Conservation (phyloP, 805 yeast genomes). For the Brettanomyces naardenensis region DNA sequence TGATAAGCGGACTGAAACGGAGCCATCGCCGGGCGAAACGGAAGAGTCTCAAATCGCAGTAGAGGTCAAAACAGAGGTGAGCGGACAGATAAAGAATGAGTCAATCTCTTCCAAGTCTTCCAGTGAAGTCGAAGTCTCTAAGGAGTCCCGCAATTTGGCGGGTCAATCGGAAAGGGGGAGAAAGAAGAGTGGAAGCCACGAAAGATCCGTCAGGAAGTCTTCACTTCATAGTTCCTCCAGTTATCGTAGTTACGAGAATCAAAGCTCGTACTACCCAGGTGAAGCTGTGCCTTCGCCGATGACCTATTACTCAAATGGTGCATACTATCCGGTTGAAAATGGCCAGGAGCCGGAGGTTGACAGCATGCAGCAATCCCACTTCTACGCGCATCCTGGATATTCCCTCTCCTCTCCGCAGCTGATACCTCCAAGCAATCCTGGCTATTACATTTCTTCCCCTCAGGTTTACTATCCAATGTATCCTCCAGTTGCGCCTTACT, state of each 20-base stretch:
- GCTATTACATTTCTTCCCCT: neutral
- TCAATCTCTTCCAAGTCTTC: too few relatives aligned
- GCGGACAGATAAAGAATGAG: too few relatives aligned
- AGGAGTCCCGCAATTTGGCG: too few relatives aligned
- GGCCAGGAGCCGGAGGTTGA: neutral
- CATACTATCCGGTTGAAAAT: neutral
- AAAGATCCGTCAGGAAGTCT: too few relatives aligned
- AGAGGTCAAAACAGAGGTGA: too few relatives aligned
- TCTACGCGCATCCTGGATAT: constrained; percentile 1
- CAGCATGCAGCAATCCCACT: neutral
- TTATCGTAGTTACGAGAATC: too few relatives aligned
- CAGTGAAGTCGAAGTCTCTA: too few relatives aligned
- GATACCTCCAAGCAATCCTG: neutral
- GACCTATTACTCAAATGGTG: neutral
- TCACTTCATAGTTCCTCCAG: too few relatives aligned
- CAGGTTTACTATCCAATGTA: constrained; percentile 3
- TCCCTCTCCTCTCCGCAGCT: constrained; percentile 5
- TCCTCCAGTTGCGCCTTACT: neutral
- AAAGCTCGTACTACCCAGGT: neutral
- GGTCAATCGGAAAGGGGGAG: too few relatives aligned
- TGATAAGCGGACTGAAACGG: constrained; percentile 4
- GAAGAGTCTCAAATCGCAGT: neutral
- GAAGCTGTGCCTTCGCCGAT: neutral
- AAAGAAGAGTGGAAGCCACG: too few relatives aligned
- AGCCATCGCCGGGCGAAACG: neutral